Evolutionary conservation across 805 yeast species (phyloP), one percentile per base, ranked within the genome.

Genomic region (Hanseniaspora valbyensis): DNA sequence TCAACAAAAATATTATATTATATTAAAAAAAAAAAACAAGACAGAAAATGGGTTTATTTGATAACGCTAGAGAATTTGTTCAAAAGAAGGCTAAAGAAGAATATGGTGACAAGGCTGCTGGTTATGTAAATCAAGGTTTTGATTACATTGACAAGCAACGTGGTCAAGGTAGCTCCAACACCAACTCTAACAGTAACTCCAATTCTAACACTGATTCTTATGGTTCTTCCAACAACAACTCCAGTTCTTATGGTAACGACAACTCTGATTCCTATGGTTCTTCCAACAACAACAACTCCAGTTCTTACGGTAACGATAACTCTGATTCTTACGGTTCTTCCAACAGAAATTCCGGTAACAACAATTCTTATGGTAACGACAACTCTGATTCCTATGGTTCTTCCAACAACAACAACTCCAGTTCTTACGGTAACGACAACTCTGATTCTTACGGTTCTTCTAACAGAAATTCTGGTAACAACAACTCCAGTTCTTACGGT

Each of bases 21-120:
- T 16, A 19, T 25, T 5, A 26, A 14, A 10, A 22, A 49, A 4
- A 14, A n/a, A 32, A 43, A 2, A 24, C 3, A 34, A 38, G 12
- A 14, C 28, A 13, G 3, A 42, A 34, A 36, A 69, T 69, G 74
- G 75, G 75, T 52, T 61, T 71, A 49, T 68, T 72, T 56, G 74
- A 71, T 55, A 61, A 59, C 49, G 71, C 68, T 39, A 70, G 67
- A 59, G 65, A 69, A 25, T 64, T 64, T 45, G 61, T 67, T 38
- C 52, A 54, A 39, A 56, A 56, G 42, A 53, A 57, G 16, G 42
- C 30, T 19, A 41, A 10, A 12, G 45, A 34, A 7, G 22, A 46
- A 32, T 46, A 37, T 39, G 50, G 54, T 45, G 52, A 53, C 53
- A 50, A 52, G 37, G 50, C 43, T 22, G 40, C 38, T n/a, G 28